A percentile compares a stretch with the other conserved stretches of the same genome.
These are phyloP conservation scores for Pichia sp. DNA, from an alignment of 1,139 yeast genomes.

Conservation along the genomic window DNA sequence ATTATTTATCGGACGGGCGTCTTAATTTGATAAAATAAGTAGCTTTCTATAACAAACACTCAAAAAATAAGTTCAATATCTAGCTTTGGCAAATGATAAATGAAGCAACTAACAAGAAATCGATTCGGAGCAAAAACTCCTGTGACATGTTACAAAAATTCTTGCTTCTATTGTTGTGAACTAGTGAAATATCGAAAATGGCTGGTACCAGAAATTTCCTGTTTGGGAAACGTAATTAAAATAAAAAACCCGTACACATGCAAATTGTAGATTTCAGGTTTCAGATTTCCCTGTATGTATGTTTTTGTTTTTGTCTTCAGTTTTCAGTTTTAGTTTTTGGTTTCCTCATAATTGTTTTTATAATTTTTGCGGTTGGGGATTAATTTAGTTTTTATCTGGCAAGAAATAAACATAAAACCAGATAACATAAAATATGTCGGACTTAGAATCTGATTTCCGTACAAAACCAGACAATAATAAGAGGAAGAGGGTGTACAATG, in stretches of 20 bases:
- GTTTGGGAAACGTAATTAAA: constrained; percentile 4
- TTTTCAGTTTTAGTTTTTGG: too few species aligned
- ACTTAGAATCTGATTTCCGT: background rate
- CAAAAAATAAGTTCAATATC: too few species aligned
- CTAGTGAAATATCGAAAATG: background rate
- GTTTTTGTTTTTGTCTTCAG: background rate
- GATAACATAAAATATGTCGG: background rate
- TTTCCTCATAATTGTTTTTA: too few species aligned
- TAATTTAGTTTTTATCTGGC: too few species aligned
- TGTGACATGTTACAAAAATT: too few species aligned
- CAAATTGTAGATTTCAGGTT: background rate
- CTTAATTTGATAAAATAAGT: too few species aligned
- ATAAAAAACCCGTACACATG: constrained; percentile 1
- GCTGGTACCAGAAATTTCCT: constrained; percentile 10
- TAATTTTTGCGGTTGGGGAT: background rate
- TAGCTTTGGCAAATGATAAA: too few species aligned
- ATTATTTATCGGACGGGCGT: background rate
- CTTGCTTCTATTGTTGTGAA: background rate
- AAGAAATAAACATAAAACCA: background rate
- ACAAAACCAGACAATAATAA: background rate
- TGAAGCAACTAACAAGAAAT: too few species aligned
- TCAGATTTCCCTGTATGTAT: too few species aligned
- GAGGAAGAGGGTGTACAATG: background rate
- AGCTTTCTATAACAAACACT: too few species aligned
- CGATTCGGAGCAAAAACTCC: too few species aligned